A percentile compares a stretch with the other conserved stretches of the same genome.
Evolutionary conservation across 495 filamentous ascomycete species (phyloP).

Genomic region (Penicillium nucicola): DNA sequence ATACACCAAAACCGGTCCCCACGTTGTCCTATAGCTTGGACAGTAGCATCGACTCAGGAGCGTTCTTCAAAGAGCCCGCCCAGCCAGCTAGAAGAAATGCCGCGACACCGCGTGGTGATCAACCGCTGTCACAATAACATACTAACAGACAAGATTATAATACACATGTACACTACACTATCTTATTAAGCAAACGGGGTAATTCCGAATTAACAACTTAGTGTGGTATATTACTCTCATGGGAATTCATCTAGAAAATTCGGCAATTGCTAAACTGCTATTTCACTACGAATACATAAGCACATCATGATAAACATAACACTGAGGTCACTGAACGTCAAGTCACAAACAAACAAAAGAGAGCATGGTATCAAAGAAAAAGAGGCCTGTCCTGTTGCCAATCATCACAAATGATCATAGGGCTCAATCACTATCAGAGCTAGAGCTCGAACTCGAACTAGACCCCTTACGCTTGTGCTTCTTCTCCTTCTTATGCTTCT

Average conservation of each 20-base stretch:
- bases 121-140: not conserved
- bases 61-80: conserved; percentile 5
- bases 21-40: conserved; percentile 9
- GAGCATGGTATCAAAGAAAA: conserved; percentile 1
- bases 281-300: conserved; percentile 2
- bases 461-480: conserved; percentile 24
- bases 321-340: not conserved
- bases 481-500: conserved; percentile 26
- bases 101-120: not conserved
- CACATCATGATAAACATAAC: not conserved
- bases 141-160: not conserved
- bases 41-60: conserved; percentile 4
- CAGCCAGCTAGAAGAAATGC: not conserved
- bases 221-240: too few relatives aligned
- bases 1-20: conserved; percentile 14
- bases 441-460: conserved; percentile 29
- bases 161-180: not conserved
- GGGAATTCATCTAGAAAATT: not conserved
- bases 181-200: not conserved
- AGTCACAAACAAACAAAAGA: not conserved
- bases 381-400: not conserved
- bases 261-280: not conserved
- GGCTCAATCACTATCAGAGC: conserved; percentile 18
- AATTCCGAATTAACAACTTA: too few relatives aligned
- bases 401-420: not conserved